Percentiles rank a stretch among this genome's conserved stretches.
phyloP scores from a whole-genome alignment of 2,329 filamentous ascomycete species.

The Bipolaris oryzae region DNA sequence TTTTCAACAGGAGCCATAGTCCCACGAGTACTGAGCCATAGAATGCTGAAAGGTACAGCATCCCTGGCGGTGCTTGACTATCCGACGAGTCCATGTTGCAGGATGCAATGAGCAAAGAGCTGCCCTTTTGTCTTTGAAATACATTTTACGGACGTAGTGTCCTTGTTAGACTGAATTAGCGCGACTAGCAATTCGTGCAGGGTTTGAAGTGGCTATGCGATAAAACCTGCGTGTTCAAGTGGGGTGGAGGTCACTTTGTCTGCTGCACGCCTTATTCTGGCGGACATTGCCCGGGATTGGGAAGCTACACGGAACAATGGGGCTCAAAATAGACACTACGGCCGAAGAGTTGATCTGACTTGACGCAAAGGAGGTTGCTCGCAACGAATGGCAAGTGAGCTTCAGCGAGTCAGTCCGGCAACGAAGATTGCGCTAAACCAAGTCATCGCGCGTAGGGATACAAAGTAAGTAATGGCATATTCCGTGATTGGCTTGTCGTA shows the following conservation, averaged over 20 bases:
- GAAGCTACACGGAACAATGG: not conserved
- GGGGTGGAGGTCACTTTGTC: not conserved
- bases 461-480: not conserved
- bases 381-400: not conserved
- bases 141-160: not conserved
- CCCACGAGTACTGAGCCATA: constrained; percentile 11
- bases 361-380: not conserved
- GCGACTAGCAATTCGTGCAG: not conserved
- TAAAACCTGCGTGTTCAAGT: constrained; percentile 1
- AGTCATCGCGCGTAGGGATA: not conserved
- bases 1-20: constrained; percentile 21
- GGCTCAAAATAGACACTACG: not conserved
- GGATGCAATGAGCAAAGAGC: not conserved
- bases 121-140: not conserved
- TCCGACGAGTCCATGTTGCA: not conserved
- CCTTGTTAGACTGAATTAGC: not conserved
- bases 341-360: not conserved
- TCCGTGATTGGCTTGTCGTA: not conserved
- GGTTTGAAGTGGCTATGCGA: not conserved
- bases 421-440: not conserved
- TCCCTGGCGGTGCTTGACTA: not conserved
- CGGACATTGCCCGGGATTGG: not conserved
- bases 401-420: not conserved
- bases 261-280: not conserved
- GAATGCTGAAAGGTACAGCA: not conserved